Evolutionary conservation across 2,329 filamentous ascomycete species (phyloP).

Genomic region (Myriosclerotinia curreyana): DNA sequence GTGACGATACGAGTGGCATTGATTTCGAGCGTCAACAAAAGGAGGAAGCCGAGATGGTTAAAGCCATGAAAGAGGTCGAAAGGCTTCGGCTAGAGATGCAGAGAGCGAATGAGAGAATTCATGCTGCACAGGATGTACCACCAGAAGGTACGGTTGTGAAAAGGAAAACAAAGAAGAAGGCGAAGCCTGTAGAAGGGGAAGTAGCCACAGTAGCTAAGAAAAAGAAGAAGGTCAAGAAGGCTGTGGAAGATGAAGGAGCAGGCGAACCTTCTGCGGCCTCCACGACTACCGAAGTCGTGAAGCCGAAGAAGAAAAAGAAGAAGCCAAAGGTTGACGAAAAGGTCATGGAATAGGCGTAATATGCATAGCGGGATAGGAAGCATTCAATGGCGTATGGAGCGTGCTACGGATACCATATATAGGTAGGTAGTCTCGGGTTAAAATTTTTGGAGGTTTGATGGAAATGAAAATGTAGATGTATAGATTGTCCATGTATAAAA

Average conservation of each 20-base stretch:
- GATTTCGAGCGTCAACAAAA: conserved; percentile 66
- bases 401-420: conserved; percentile 15
- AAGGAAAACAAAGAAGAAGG: conserved; percentile 56
- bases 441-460: conserved; percentile 3
- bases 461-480: conserved; percentile 6
- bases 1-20: conserved; percentile 42
- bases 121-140: conserved; percentile 62
- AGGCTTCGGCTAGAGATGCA: conserved; percentile 85
- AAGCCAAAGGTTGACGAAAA: conserved; percentile 31
- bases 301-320: conserved; percentile 50
- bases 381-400: conserved; percentile 24
- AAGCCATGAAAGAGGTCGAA: conserved; percentile 86
- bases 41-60: conserved; percentile 85
- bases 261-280: conserved; percentile 26
- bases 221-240: conserved; percentile 52
- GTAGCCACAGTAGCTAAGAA: conserved; percentile 37
- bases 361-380: conserved; percentile 16
- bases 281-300: conserved; percentile 31
- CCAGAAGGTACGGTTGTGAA: conserved; percentile 60
- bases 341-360: conserved; percentile 18
- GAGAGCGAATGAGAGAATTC: conserved; percentile 70
- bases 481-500: neutral
- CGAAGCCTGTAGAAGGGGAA: conserved; percentile 30
- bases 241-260: conserved; percentile 32
- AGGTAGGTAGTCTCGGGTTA: conserved; percentile 9